Percentiles rank a stretch among this genome's conserved stretches.
These are phyloP conservation scores for Leersia perrieri DNA, from an alignment of 176 grass and related monocot genomes.

Conservation along the genomic window DNA sequence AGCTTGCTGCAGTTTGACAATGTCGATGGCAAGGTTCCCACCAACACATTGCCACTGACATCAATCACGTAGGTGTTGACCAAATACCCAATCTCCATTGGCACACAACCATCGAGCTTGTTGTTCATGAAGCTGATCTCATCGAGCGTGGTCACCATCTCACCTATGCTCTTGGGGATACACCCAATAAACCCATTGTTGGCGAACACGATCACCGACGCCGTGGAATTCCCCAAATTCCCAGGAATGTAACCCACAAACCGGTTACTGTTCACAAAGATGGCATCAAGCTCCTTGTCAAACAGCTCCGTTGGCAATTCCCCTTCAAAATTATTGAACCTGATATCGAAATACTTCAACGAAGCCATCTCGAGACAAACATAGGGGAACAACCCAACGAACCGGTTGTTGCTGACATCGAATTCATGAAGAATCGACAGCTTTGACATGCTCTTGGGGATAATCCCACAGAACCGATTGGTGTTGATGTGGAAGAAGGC, in stretches of 20 bases:
- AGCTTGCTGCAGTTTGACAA: constrained; percentile 9
- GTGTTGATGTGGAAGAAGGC: constrained; percentile 61
- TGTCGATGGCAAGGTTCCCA: constrained; percentile 9
- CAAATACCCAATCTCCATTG: constrained; percentile 36
- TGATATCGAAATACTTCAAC: constrained; percentile 49
- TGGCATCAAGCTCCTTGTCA: constrained; percentile 44
- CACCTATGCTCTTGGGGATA: constrained; percentile 41
- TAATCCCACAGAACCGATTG: constrained; percentile 57
- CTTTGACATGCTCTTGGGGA: constrained; percentile 38
- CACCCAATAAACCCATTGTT: constrained; percentile 36
- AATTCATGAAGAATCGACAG: constrained; percentile 40
- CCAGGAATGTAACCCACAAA: constrained; percentile 31
- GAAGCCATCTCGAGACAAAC: constrained; percentile 23
- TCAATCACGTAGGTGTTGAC: constrained; percentile 26
- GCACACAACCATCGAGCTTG: constrained; percentile 41
- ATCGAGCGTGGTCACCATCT: constrained; percentile 40
- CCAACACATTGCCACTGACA: constrained; percentile 23
- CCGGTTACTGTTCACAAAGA: constrained; percentile 49
- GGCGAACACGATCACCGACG: constrained; percentile 47
- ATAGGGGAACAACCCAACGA: constrained; percentile 41
- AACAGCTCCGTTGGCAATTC: constrained; percentile 41
- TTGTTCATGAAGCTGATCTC: constrained; percentile 49
- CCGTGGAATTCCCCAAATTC: constrained; percentile 48
- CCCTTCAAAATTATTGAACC: constrained; percentile 58
- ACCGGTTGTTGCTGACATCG: constrained; percentile 55